phyloP scores from a whole-genome alignment of 2,329 filamentous ascomycete genomes.

The Xylaria sp. region DNA sequence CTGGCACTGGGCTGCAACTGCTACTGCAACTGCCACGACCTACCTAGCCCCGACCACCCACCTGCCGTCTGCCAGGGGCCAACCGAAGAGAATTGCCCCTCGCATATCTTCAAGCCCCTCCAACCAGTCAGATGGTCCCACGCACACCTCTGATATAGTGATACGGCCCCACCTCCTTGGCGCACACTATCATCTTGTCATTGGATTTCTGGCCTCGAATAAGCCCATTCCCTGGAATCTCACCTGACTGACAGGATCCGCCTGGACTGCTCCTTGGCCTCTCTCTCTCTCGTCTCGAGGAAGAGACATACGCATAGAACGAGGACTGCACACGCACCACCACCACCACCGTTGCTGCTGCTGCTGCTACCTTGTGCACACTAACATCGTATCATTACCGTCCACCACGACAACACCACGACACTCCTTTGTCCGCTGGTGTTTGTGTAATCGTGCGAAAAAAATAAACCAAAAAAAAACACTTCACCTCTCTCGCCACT shows the following conservation, averaged over 20 bases:
- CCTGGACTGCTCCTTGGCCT: slow-evolving; percentile 24
- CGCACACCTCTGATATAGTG: slow-evolving; percentile 46
- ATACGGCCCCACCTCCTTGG: slow-evolving; percentile 47
- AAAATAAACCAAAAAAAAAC: slow-evolving; percentile 7
- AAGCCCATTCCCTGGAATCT: slow-evolving; percentile 37
- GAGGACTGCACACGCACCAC: slow-evolving; percentile 1
- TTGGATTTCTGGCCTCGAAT: slow-evolving; percentile 43
- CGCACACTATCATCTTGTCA: slow-evolving; percentile 37
- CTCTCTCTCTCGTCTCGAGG: slow-evolving; percentile 2
- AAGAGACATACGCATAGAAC: slow-evolving; percentile 18
- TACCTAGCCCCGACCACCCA: no score
- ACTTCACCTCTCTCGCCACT: slow-evolving; percentile 25
- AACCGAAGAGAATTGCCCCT: slow-evolving; percentile 37
- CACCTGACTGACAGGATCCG: slow-evolving; percentile 40
- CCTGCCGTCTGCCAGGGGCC: slow-evolving; percentile 21
- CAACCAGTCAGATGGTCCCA: slow-evolving; percentile 48
- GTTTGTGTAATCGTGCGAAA: slow-evolving; percentile 8
- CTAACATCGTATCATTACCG: slow-evolving; percentile 22
- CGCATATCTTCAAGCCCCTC: slow-evolving; percentile 36
- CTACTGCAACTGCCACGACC: background rate
- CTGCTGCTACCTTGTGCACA: slow-evolving; percentile 1
- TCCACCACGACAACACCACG: slow-evolving; percentile 6
- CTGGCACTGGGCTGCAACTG: background rate
- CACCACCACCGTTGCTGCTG: background rate
- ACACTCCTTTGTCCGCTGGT: slow-evolving; percentile 6